Base-by-base conservation (phyloP, 1,284 basidiomycete genomes). In the Xerocomus cyaneibrunnescens region DNA sequence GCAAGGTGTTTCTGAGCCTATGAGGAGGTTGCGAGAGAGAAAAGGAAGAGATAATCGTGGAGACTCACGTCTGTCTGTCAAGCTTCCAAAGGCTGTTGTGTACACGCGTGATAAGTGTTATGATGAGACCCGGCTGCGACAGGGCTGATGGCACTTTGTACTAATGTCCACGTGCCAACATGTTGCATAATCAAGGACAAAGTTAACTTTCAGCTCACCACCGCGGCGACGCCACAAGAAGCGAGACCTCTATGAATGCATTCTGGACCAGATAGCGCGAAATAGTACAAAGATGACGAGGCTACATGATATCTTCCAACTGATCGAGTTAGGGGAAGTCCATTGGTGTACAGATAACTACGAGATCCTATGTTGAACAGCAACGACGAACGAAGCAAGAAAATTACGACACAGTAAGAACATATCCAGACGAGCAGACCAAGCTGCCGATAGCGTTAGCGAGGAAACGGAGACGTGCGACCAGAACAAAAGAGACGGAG, bases 321-420 rank as follows among this genome's bases (percentile, higher is more conserved):
- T 48, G 35, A 36, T 34, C 45, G 39, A 30, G 35, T 45, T 61
- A 65, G 49, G 44, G 51, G 60, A 57, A 60, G 64, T 64, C 62
- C 62, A 50, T 65, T 65, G 55, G 58, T 64, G 62, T 66, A 66
- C 64, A 66, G 32, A 40, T 64, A 69, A 68, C 64, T 66, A 68
- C 60, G 48, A 63, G 49, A 66, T 66, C 66, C 65, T 60, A 69
- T 49, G 48, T 48, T 64, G 64, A 65, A 64, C 54, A 69, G 51
- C 57, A 45, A 39, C 50, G 27, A 65, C 51, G 16, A 50, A 51
- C 44, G 40, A 51, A 47, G 35, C 49, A 55, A 42, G 48, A 42
- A 50, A 40, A 52, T 52, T 54, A 67, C 52, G 53, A 62, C 50
- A 54, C 49, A 44, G 12, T 51, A 51, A 51, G 28, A 57, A 50